Conservation (phyloP, 108 stramenopile species). For the Fragilaria crotonensis region DNA sequence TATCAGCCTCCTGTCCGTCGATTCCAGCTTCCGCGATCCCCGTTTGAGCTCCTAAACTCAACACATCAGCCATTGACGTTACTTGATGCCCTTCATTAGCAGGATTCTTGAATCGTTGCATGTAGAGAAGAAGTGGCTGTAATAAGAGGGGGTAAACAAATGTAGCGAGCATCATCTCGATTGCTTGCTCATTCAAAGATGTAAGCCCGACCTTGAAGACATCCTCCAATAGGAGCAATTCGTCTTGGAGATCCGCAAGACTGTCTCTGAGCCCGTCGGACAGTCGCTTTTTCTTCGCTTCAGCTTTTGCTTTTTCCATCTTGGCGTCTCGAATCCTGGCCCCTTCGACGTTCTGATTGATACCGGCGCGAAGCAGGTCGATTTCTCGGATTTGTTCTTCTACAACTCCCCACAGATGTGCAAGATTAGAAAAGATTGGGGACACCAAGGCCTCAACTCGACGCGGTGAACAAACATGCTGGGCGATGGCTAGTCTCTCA, state of each 20-base stretch:
- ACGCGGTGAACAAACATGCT: constrained; percentile 66
- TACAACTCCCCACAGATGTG: constrained; percentile 65
- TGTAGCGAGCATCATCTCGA: constrained; percentile 88
- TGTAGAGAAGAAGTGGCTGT: constrained; percentile 67
- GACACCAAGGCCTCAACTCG: constrained; percentile 67
- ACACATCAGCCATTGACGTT: background rate
- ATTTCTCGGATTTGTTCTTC: constrained; percentile 66
- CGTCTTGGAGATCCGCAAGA: constrained; percentile 70
- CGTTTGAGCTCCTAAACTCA: background rate
- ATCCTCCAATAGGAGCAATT: constrained; percentile 74
- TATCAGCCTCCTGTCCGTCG: background rate
- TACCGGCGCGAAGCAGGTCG: constrained; percentile 15
- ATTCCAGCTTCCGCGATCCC: background rate
- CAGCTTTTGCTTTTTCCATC: constrained; percentile 28
- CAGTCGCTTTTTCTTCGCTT: constrained; percentile 27
- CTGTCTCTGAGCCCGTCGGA: constrained; percentile 35
- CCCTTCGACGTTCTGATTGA: background rate
- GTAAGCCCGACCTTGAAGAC: constrained; percentile 72
- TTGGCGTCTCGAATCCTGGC: constrained; percentile 13
- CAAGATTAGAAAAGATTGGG: constrained; percentile 65
- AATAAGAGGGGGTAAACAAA: constrained; percentile 81
- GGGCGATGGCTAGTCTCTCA: constrained; percentile 75
- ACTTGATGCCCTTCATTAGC: background rate
- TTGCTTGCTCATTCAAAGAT: constrained; percentile 78
- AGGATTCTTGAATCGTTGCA: constrained; percentile 29